Evolutionary conservation across 306 rosid species (phyloP).

Genomic region (Aeschynomene evenia): DNA sequence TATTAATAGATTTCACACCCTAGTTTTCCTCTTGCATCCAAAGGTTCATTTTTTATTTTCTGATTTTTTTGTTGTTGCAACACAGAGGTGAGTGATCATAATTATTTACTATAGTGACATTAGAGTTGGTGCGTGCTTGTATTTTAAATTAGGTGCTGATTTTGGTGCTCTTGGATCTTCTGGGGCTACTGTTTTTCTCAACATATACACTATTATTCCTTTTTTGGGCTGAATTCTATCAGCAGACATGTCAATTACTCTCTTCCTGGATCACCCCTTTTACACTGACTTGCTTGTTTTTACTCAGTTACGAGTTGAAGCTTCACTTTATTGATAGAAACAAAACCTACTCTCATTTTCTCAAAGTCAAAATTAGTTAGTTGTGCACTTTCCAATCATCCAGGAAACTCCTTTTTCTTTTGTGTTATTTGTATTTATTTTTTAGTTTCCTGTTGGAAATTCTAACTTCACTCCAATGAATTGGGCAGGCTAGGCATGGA

Average conservation of each 20-base stretch:
- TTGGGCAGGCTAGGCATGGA: background rate
- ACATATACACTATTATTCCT: slow-evolving; percentile 85
- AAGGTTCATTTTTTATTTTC: slow-evolving; percentile 49
- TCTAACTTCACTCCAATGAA: background rate
- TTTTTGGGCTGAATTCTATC: slow-evolving; percentile 95
- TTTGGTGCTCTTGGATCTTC: slow-evolving; percentile 65
- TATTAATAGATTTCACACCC: slow-evolving; percentile 72
- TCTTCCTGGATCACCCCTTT: background rate
- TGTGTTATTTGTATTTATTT: background rate
- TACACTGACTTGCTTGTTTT: background rate
- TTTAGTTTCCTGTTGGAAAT: background rate
- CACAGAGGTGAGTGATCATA: background rate
- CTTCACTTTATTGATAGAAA: background rate
- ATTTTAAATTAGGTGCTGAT: slow-evolving; percentile 56
- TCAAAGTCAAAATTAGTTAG: too few species aligned
- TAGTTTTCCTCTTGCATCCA: slow-evolving; percentile 59
- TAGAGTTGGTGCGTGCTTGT: slow-evolving; percentile 23
- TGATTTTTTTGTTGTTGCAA: too few species aligned
- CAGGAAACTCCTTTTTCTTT: background rate
- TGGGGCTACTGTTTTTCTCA: slow-evolving; percentile 80
- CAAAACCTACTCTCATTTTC: background rate
- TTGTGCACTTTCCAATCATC: background rate
- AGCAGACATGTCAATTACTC: slow-evolving; percentile 57
- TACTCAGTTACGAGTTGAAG: background rate
- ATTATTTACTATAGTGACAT: slow-evolving; percentile 28